Evolutionary conservation across 129 eudicot species (phyloP).

Genomic region (Tagetes erecta): DNA sequence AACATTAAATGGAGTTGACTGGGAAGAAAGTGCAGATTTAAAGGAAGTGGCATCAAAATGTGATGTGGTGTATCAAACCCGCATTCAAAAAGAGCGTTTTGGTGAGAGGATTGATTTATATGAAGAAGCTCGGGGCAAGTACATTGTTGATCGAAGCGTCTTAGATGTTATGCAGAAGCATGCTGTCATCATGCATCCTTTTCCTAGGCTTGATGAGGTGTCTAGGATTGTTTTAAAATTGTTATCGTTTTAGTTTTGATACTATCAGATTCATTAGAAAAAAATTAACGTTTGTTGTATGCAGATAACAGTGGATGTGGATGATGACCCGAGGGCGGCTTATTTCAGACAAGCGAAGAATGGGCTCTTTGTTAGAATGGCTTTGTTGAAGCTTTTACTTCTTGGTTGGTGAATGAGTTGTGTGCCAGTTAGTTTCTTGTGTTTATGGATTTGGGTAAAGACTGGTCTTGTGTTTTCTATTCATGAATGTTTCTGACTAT

Average conservation of each 20-base stretch:
- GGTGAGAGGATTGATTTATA: conserved; percentile 75
- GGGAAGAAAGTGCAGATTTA: conserved; percentile 91
- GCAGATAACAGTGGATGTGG: conserved; percentile 94
- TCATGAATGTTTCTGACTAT: neutral
- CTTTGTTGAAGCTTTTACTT: conserved; percentile 80
- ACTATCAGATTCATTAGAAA: neutral
- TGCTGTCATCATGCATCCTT: conserved; percentile 95
- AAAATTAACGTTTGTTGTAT: neutral
- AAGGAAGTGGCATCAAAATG: conserved; percentile 92
- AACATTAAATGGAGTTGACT: conserved; percentile 65
- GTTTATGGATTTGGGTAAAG: neutral
- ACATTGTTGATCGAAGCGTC: conserved; percentile 67
- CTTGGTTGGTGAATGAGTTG: conserved; percentile 68
- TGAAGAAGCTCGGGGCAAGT: conserved; percentile 90
- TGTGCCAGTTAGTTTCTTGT: neutral
- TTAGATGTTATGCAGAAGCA: conserved; percentile 88
- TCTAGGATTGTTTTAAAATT: neutral
- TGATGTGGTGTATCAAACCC: conserved; percentile 95
- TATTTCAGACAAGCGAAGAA: conserved; percentile 96
- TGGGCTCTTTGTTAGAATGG: conserved; percentile 92
- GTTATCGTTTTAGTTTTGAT: neutral
- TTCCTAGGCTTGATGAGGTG: conserved; percentile 98
- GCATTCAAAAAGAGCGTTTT: conserved; percentile 88
- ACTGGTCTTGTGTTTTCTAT: neutral
- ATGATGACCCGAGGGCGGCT: conserved; percentile 90